Conservation (phyloP, 78 protist species). For the Speleostelium caveatum region DNA sequence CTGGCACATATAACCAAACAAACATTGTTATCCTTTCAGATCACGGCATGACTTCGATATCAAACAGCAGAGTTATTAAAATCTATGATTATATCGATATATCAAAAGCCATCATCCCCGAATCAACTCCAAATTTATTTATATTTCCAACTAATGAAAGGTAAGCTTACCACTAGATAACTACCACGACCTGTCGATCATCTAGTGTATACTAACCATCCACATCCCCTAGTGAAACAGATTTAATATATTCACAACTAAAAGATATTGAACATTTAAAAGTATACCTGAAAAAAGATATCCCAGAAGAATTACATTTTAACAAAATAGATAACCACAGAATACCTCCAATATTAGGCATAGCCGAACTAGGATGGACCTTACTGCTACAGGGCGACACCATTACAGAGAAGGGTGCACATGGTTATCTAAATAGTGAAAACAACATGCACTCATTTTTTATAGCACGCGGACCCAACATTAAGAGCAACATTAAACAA, state of each 20-base stretch:
- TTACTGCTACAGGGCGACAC: not conserved
- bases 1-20: not conserved
- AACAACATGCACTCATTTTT: constrained; percentile 16
- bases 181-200: too few species aligned
- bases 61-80: not conserved
- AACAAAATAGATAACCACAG: not conserved
- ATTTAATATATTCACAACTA: not conserved
- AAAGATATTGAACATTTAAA: not conserved
- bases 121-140: not conserved
- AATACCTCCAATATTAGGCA: constrained; percentile 21
- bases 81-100: not conserved
- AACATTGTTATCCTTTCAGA: constrained; percentile 40
- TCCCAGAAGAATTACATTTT: constrained; percentile 1
- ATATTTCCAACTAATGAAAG: constrained; percentile 2
- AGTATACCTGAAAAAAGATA: constrained; percentile 12
- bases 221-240: too few species aligned
- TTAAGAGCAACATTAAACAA: not conserved
- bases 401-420: not conserved
- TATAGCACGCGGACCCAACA: constrained; percentile 52
- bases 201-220: too few species aligned
- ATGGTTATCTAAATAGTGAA: constrained; percentile 2
- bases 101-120: not conserved
- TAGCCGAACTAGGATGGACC: constrained; percentile 22
- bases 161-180: not conserved
- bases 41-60: constrained; percentile 16